Evolutionary conservation across 306 rosid genomes (phyloP).

Genomic region (Rubus idaeus): DNA sequence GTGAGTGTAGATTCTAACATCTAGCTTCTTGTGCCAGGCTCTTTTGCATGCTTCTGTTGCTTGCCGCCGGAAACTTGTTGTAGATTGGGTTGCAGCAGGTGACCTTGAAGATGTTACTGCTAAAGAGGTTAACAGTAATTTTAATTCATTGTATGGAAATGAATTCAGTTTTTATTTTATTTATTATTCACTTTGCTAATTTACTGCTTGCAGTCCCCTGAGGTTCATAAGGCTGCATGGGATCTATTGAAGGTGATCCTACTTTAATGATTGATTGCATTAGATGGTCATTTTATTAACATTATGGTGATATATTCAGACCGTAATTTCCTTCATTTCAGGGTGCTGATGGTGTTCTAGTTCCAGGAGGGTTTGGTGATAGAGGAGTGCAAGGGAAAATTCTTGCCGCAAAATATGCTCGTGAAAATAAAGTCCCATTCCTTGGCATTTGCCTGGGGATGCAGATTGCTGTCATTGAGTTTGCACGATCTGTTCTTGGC

Average conservation of each 20-base stretch:
- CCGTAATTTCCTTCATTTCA: conserved; percentile 33
- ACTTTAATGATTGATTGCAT: conserved; percentile 16
- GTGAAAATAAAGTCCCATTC: conserved; percentile 66
- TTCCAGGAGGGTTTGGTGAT: conserved; percentile 93
- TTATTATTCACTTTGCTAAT: conserved; percentile 19
- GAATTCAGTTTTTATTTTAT: neutral
- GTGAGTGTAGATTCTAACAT: conserved; percentile 25
- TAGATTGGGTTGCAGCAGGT: conserved; percentile 83
- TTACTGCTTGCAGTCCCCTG: conserved; percentile 56
- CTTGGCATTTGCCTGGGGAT: conserved; percentile 83
- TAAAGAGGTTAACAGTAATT: conserved; percentile 45
- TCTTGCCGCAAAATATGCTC: conserved; percentile 80
- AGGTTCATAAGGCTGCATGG: conserved; percentile 66
- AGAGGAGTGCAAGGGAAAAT: conserved; percentile 91
- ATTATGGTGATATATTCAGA: neutral
- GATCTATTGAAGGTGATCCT: conserved; percentile 67
- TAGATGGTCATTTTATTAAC: conserved; percentile 8
- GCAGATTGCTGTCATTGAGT: conserved; percentile 90
- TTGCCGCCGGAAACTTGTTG: conserved; percentile 53
- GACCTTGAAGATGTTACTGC: conserved; percentile 69
- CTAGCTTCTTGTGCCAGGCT: conserved; percentile 49
- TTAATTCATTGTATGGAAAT: conserved; percentile 3
- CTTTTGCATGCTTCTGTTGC: conserved; percentile 84
- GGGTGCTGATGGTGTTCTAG: conserved; percentile 83
- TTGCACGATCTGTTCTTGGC: conserved; percentile 72